Evolutionary conservation across 441 rosid genomes (phyloP).

Genomic region (California macrophylla): DNA sequence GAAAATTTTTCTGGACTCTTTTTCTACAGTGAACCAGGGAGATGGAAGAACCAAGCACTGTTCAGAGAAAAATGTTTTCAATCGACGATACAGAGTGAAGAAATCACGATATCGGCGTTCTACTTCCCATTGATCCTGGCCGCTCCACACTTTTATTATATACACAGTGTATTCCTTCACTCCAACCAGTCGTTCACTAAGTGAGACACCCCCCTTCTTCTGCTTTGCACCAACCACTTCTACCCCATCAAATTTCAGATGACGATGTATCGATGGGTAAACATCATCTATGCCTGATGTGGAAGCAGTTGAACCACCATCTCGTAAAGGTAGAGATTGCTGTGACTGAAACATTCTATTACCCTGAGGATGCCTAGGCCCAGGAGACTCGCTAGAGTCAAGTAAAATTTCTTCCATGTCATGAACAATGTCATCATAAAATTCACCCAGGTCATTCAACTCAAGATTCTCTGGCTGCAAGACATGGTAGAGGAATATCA

Average conservation of each 20-base stretch:
- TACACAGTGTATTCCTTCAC: conserved; percentile 86
- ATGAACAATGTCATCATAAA: conserved; percentile 76
- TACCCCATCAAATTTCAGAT: conserved; percentile 54
- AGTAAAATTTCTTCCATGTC: conserved; percentile 97
- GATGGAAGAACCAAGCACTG: conserved; percentile 81
- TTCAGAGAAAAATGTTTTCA: conserved; percentile 62
- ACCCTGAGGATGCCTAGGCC: conserved; percentile 46
- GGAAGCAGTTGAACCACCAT: conserved; percentile 76
- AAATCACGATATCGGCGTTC: conserved; percentile 94
- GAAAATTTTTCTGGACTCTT: conserved; percentile 71
- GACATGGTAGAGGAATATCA: conserved; percentile 11
- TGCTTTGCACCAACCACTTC: conserved; percentile 89
- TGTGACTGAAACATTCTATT: conserved; percentile 42
- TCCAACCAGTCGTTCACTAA: conserved; percentile 91
- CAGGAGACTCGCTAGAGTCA: conserved; percentile 62
- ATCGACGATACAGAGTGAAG: conserved; percentile 61
- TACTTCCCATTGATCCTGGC: conserved; percentile 75
- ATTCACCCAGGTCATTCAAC: conserved; percentile 28
- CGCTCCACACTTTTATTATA: conserved; percentile 66
- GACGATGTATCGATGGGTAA: conserved; percentile 28
- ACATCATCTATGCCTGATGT: conserved; percentile 46
- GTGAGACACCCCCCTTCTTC: conserved; percentile 80
- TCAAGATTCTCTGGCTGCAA: conserved; percentile 58
- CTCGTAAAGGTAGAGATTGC: conserved; percentile 45
- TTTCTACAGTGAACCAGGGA: conserved; percentile 75